A percentile compares a stretch with the other conserved stretches of the same genome.
Evolutionary conservation across 2,329 filamentous ascomycete genomes (phyloP).

Genomic region (Ophiostoma perfectum): DNA sequence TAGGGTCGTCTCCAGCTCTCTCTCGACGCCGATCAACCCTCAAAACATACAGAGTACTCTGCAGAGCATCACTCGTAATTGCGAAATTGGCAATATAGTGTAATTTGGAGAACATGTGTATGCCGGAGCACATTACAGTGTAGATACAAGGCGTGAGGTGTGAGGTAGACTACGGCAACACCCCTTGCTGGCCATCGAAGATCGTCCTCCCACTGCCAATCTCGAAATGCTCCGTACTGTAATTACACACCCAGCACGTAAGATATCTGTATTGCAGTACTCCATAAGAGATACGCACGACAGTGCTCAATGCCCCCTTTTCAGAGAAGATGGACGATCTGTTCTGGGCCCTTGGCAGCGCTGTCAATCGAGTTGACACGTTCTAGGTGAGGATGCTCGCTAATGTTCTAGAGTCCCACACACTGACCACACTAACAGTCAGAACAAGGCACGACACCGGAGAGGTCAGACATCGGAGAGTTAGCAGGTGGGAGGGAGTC

Average conservation of each 20-base stretch:
- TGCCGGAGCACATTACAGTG: not conserved
- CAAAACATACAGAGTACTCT: not conserved
- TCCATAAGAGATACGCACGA: not conserved
- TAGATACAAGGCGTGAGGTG: too few species aligned
- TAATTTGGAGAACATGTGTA: not conserved
- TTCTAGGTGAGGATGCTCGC: not conserved
- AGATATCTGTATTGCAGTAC: not conserved
- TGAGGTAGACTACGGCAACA: not conserved
- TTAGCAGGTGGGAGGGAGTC: not conserved
- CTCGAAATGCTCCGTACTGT: constrained; percentile 11
- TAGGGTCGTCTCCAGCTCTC: not conserved
- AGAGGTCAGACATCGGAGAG: not conserved
- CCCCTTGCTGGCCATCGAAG: not conserved
- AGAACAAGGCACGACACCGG: not conserved
- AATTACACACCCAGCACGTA: not conserved
- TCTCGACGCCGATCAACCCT: not conserved
- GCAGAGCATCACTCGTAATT: not conserved
- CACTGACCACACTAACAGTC: not conserved
- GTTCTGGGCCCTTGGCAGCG: constrained; percentile 19
- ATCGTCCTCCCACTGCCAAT: not conserved
- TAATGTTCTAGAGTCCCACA: not conserved
- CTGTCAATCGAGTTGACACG: constrained; percentile 4
- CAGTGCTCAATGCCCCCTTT: not conserved
- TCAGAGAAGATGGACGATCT: constrained; percentile 11
- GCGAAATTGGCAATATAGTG: constrained; percentile 3